Evolutionary conservation across 768 basidiomycete species (phyloP).

Genomic region (Tephrocybe sp.): DNA sequence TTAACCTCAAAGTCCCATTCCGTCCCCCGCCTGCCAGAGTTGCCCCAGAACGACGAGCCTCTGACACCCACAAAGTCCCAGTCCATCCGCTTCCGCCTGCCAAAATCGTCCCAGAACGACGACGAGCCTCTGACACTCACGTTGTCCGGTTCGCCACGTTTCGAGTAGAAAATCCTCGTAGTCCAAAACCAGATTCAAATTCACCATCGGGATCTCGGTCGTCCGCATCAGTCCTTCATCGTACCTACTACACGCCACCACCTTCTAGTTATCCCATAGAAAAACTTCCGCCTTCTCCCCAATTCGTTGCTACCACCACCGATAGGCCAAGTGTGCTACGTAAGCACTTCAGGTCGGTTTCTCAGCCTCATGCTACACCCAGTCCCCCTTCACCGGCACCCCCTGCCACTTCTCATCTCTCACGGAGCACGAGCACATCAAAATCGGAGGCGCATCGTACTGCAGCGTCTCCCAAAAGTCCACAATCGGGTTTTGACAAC

Average conservation of each 20-base stretch:
- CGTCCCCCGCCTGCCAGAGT: background rate
- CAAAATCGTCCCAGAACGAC: conserved; percentile 1
- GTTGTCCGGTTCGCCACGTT: conserved; percentile 9
- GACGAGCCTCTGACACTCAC: background rate
- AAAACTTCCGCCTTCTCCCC: background rate
- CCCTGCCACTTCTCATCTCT: no score
- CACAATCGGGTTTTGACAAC: conserved; percentile 18
- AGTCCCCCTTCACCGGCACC: no score
- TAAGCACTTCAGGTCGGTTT: no score
- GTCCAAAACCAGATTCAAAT: background rate
- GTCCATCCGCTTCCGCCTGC: background rate
- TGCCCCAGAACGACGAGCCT: conserved; percentile 3
- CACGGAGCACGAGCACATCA: background rate
- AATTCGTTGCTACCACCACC: background rate
- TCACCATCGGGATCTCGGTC: background rate
- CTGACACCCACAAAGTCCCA: background rate
- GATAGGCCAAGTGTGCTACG: no score
- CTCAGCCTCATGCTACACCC: background rate
- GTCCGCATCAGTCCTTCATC: background rate
- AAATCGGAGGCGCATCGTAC: background rate
- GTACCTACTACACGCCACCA: background rate
- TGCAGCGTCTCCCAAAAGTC: conserved; percentile 7
- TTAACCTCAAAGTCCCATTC: background rate
- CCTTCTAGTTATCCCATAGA: background rate
- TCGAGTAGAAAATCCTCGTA: background rate